Conservation (phyloP, 129 eudicot species). For the Flaveria ramosissima region DNA sequence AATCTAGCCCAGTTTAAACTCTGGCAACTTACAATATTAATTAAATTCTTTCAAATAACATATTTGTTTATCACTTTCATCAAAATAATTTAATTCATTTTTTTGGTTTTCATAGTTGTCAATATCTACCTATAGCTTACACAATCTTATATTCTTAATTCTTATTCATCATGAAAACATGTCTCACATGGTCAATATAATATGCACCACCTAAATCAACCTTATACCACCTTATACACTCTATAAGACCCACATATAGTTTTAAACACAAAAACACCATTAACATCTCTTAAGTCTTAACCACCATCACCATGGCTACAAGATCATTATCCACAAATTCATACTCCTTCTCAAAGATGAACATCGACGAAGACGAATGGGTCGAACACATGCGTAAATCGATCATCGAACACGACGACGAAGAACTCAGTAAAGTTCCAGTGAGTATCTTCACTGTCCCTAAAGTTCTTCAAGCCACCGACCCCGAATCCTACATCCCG, state of each 20-base stretch:
- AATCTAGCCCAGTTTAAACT: too few relatives aligned
- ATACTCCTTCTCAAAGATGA: conserved; percentile 28
- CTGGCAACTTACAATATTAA: too few relatives aligned
- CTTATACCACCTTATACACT: background rate
- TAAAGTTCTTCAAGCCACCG: conserved; percentile 37
- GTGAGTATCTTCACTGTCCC: conserved; percentile 54
- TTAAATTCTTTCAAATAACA: background rate
- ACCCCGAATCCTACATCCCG: conserved; percentile 51
- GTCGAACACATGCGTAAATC: conserved; percentile 28
- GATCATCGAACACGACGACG: conserved; percentile 24
- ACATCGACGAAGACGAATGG: conserved; percentile 37
- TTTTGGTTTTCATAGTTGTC: background rate
- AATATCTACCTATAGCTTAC: background rate
- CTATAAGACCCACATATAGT: conserved; percentile 6
- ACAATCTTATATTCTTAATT: background rate
- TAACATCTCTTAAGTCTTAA: background rate
- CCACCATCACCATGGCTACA: conserved; percentile 12
- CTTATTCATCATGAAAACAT: background rate
- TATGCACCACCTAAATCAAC: background rate
- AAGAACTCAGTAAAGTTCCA: conserved; percentile 32
- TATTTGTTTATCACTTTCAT: background rate
- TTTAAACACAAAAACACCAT: background rate
- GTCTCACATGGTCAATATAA: background rate
- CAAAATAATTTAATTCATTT: background rate
- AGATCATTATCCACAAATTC: conserved; percentile 21